Percentiles rank a stretch among this genome's conserved stretches.
Evolutionary conservation across 192 early-diverging fungal species (phyloP).

Genomic region (Coemansia pectinata): DNA sequence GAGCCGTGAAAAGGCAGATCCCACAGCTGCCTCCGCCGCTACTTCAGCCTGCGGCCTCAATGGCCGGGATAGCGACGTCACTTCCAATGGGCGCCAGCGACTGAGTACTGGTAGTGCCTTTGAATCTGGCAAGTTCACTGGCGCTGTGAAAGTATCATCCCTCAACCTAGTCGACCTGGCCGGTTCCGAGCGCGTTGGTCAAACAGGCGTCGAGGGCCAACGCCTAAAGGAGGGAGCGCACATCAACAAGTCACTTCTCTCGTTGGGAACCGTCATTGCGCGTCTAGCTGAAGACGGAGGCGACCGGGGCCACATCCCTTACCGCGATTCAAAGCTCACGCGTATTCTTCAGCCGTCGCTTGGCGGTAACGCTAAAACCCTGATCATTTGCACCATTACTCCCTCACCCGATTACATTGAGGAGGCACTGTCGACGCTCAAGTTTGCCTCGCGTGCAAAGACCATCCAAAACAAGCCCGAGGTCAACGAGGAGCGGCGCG

Average conservation of each 20-base stretch:
- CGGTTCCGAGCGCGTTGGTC: conserved; percentile 89
- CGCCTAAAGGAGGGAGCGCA: conserved; percentile 95
- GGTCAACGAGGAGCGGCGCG: conserved; percentile 68
- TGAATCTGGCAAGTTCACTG: conserved; percentile 39
- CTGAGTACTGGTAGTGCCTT: conserved; percentile 37
- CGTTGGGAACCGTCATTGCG: conserved; percentile 91
- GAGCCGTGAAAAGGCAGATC: conserved; percentile 61
- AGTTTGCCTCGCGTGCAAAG: conserved; percentile 93
- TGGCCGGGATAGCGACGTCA: not conserved
- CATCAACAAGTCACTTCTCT: conserved; percentile 90
- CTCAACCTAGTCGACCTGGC: conserved; percentile 95
- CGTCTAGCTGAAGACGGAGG: conserved; percentile 72
- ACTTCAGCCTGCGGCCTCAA: not conserved
- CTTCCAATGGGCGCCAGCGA: conserved; percentile 22
- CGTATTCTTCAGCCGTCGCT: conserved; percentile 91
- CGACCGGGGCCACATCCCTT: conserved; percentile 84
- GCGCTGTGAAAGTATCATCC: conserved; percentile 57
- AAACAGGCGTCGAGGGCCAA: conserved; percentile 69
- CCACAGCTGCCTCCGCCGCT: conserved; percentile 2
- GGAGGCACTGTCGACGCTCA: conserved; percentile 89
- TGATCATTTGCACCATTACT: conserved; percentile 92
- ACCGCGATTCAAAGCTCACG: conserved; percentile 96
- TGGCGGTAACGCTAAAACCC: conserved; percentile 84
- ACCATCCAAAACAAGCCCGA: conserved; percentile 80
- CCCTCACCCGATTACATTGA: conserved; percentile 72